Base-by-base conservation (phyloP, 345 rosid species). In the Lepidium sativum region DNA sequence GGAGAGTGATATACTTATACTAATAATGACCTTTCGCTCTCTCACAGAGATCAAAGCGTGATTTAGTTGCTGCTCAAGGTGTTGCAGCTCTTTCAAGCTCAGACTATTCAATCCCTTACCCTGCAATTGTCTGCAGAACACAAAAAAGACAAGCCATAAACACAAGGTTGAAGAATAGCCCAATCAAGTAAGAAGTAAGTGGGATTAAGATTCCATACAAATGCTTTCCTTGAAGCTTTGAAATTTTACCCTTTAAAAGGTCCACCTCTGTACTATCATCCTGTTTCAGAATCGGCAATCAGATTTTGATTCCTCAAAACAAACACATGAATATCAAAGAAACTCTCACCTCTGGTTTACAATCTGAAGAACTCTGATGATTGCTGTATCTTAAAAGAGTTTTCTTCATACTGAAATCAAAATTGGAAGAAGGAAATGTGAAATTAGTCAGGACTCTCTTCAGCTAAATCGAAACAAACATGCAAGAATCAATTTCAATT, bases 51-150 rank as follows among this genome's bases (percentile, higher is more conserved):
- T 54, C 74, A 89, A 61, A 1, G 89, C 84, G 40, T 83, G 91
- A 56, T 66, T 77, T 18, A 89, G 66, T 72, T 87, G 83, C 34
- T 89, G 80, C 71, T 92, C 97, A 10, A 92, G 82, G 40, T 65
- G 81, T 73, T 84, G 92, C 64, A 89, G 62, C 39, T 89, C 95
- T 68, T 87, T 87, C 61, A 87, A 79, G 80, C 78, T 75, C 85
- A 87, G 41, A 48, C 77, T 76, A 64, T 59, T 74, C 72, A 92
- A 70, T 63, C 85, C 89, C 80, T 84, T 81, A 10, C 97, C 98
- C 67, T 74, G 70, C 4, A 91, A 77, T 38, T 56, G 84, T 77
- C 97, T 91, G 40, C 38, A 54, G 33, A 57, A 52, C 39, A 50
- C 41, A 50, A 59, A 5, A 39, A 41, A 65, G 41, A 50, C 20